Base-by-base conservation (phyloP, 176 grass and related monocot species). In the Triticum monococcum region DNA sequence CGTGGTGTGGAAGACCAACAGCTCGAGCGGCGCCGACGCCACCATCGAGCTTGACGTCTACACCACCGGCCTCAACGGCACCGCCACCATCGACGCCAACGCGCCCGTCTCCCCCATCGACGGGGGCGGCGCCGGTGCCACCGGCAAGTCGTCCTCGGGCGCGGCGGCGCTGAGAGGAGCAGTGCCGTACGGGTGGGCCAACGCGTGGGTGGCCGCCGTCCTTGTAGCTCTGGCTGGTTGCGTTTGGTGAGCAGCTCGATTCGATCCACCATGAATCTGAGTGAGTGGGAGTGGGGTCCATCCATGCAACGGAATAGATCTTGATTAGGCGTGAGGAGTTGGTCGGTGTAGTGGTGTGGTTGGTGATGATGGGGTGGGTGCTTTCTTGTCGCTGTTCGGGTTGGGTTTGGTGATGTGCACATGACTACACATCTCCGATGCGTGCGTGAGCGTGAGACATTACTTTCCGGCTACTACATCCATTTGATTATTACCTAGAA, bases 1-100 rank as follows among this genome's bases (percentile, higher is more conserved):
- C 86, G 90, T 81, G 60, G 52, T 91, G 13, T 67, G 83, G 82
- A 91, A 60, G 90, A 88, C 86, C n/a, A 2, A 26, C 38, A 61
- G 23, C 43, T 9, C 77, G 1, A 64, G 7, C 30, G 26, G 26
- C 6, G 22, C 77, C 50, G 79, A 91, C 80, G 86, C 71, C 40
- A 75, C 66, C 23, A 9, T 85, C 18, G 82, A 91, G 90, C 86
- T 80, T 69, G 82, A 91, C 90, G 82, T 91, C 5, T 57, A 85
- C 68, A n/a, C 75, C 12, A 18, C 60, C 69, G 22, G n/a, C 13
- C 38, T 41, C 8, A 64, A 50, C 76, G 71, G 38, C 72, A 31
- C 73, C 12, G 10, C 4, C 73, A 32, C 73, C 73, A 76, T 76
- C 45, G 8, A 46, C 25, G 73, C 73, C 73, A 45, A 76, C 26